These are phyloP conservation scores for Trichoderma aggressivum DNA, from an alignment of 2,329 filamentous ascomycete species.

Conservation along the genomic window DNA sequence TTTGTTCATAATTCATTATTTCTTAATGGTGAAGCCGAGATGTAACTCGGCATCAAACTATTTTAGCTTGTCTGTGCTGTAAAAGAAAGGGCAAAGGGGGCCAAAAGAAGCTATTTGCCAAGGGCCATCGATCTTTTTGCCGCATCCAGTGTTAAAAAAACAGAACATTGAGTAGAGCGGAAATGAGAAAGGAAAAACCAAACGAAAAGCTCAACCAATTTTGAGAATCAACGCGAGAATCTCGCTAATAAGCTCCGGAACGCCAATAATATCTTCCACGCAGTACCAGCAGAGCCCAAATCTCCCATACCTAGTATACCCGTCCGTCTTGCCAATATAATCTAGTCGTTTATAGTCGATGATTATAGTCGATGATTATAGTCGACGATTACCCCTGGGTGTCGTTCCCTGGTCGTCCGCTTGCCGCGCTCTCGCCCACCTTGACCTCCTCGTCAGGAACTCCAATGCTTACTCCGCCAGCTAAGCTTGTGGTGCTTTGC, in stretches of 20 bases:
- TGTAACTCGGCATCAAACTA: neutral
- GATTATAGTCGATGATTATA: neutral
- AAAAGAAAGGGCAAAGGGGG: neutral
- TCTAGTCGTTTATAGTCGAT: neutral
- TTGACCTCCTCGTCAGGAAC: constrained; percentile 58
- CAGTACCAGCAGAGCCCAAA: neutral
- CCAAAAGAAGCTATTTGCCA: neutral
- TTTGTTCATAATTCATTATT: constrained; percentile 8
- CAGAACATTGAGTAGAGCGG: neutral
- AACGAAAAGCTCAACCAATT: neutral
- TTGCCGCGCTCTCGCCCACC: constrained; percentile 61
- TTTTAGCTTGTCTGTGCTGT: neutral
- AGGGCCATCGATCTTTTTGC: neutral
- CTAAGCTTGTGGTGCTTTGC: constrained; percentile 45
- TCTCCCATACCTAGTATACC: neutral
- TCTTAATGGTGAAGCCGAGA: neutral
- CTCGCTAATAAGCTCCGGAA: neutral
- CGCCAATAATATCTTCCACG: neutral
- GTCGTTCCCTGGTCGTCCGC: constrained; percentile 31
- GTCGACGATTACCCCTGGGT: neutral
- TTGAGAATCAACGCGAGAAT: neutral
- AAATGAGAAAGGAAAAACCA: neutral
- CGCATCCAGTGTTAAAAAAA: neutral
- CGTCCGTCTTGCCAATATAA: neutral
- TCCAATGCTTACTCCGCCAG: constrained; percentile 48